Conservation (phyloP, 148 eudicot genomes). For the Nepenthes mirabilis region DNA sequence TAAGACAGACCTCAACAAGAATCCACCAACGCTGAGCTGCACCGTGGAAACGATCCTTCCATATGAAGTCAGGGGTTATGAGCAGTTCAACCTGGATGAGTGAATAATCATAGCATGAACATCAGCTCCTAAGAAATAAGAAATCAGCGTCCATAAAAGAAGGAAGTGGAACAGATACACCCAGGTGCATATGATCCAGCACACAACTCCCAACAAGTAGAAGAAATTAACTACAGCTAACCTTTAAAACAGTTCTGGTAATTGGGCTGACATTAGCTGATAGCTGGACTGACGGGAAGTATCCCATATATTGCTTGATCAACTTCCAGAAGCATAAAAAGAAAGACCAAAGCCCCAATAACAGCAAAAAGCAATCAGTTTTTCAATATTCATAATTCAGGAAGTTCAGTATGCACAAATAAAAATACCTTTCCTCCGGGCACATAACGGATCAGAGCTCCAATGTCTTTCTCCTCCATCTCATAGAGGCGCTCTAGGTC, state of each 20-base stretch:
- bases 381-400: background rate
- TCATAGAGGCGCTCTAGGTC: constrained; percentile 82
- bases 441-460: constrained; percentile 75
- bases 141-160: background rate
- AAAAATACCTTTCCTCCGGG: constrained; percentile 86
- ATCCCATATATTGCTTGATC: constrained; percentile 77
- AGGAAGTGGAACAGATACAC: background rate
- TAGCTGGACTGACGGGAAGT: constrained; percentile 70
- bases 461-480: constrained; percentile 95
- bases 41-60: constrained; percentile 99
- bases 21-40: constrained; percentile 90
- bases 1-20: constrained; percentile 68
- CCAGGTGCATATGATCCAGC: no score
- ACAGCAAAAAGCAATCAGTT: background rate
- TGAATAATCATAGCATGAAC: background rate
- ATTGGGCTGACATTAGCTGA: constrained; percentile 97
- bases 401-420: constrained; percentile 1
- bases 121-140: background rate
- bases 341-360: constrained; percentile 3
- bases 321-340: constrained; percentile 28
- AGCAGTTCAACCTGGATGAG: constrained; percentile 66
- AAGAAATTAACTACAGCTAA: constrained; percentile 9
- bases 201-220: background rate
- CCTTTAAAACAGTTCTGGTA: constrained; percentile 98
- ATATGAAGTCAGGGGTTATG: constrained; percentile 71